phyloP scores from a whole-genome alignment of 2,329 filamentous ascomycete species.

The Geosmithia morbida region DNA sequence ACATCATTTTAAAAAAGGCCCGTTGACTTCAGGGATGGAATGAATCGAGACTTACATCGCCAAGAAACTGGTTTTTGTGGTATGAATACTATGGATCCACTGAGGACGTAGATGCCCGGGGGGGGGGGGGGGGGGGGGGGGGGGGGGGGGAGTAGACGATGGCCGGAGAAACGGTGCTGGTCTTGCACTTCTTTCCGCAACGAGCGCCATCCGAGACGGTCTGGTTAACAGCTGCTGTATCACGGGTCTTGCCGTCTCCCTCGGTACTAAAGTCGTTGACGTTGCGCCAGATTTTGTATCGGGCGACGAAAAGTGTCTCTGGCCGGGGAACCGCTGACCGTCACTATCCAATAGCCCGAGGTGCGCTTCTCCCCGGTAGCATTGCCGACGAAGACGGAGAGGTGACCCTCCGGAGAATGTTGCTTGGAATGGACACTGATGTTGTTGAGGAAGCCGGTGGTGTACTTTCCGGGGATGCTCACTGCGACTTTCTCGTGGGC shows the following conservation, averaged over 20 bases:
- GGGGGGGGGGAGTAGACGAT: slow-evolving; percentile 86
- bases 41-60: slow-evolving; percentile 34
- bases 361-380: background rate
- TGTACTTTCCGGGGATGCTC: background rate
- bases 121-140: too few relatives aligned
- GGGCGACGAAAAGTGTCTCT: slow-evolving; percentile 10
- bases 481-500: background rate
- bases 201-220: slow-evolving; percentile 56
- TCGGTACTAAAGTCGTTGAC: slow-evolving; percentile 56
- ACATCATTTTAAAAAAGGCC: background rate
- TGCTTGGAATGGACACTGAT: background rate
- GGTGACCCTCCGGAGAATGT: background rate
- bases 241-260: slow-evolving; percentile 53
- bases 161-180: slow-evolving; percentile 60
- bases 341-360: background rate
- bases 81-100: slow-evolving; percentile 55
- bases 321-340: background rate
- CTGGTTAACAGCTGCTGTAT: slow-evolving; percentile 69
- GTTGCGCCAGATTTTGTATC: slow-evolving; percentile 59
- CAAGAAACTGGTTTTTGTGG: slow-evolving; percentile 66
- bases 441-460: background rate
- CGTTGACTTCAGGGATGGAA: background rate
- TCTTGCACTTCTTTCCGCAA: slow-evolving; percentile 66
- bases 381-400: background rate
- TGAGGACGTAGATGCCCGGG: slow-evolving; percentile 65